Evolutionary conservation across 106 monocot species (phyloP).

Genomic region (Iris macrosiphon): DNA sequence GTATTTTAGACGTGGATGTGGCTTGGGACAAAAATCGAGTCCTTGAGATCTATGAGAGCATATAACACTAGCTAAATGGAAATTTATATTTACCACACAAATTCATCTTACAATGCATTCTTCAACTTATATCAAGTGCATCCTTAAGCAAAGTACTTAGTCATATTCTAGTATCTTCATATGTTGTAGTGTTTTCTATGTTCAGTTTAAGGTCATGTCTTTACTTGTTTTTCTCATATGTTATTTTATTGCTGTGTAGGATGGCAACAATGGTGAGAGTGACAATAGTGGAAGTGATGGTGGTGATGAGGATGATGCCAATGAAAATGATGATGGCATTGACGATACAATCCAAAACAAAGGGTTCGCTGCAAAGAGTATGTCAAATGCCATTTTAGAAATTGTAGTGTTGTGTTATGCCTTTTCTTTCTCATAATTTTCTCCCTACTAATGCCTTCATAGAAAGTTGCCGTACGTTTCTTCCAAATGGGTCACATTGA

Average conservation of each 20-base stretch:
- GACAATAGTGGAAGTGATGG: conserved; percentile 4
- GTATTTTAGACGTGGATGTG: too few species aligned
- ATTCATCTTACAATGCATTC: neutral
- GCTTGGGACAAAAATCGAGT: too few species aligned
- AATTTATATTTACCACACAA: too few species aligned
- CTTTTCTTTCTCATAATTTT: neutral
- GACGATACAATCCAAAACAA: conserved; percentile 12
- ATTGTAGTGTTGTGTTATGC: neutral
- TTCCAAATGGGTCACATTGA: neutral
- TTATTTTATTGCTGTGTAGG: conserved; percentile 7
- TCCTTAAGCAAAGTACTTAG: neutral
- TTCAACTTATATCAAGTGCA: neutral
- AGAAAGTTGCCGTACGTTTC: neutral
- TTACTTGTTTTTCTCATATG: neutral
- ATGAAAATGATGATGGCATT: conserved; percentile 20
- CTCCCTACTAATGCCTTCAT: neutral
- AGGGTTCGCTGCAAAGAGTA: conserved; percentile 56
- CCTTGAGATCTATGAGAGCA: too few species aligned
- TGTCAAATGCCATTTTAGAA: neutral
- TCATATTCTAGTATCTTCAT: neutral
- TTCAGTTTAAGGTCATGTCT: neutral
- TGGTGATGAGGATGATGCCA: conserved; percentile 12
- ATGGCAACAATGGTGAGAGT: conserved; percentile 23
- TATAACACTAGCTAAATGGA: too few species aligned
- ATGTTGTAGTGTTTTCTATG: neutral